Evolutionary conservation across 2,329 filamentous ascomycete species (phyloP), one percentile per base, ranked within the genome.

Genomic region (Calonectria pteridis): DNA sequence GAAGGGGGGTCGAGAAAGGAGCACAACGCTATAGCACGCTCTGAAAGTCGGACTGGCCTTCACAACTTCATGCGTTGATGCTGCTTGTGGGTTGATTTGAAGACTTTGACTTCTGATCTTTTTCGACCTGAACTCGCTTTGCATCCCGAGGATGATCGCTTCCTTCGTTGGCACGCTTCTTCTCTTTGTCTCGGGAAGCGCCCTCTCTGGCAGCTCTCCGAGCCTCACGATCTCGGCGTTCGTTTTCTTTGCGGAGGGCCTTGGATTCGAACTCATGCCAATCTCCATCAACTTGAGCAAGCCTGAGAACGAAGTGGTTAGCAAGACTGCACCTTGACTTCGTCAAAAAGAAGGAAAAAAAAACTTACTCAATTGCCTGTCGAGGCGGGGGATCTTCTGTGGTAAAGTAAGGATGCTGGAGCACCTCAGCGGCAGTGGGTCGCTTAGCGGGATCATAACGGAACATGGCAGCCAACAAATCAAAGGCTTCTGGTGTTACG

Each of bases 241-340:
- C 95, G 79, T 95, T 96, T 84, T 98, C 96, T 78, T 97, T 97
- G 37, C 97, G 90, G 31, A 98, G 88, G 20, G 95, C 96, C 86
- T 99, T 99, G 70, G 95, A 98, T 86, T 99, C 97, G 81, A 98
- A 98, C 83, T 99, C 97, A 82, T 99, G 97, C 97, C 97, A 99
- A 80, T 99, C 97, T 28, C 97, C 97, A 79, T 97, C 92, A 35
- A 99, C 89, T 63, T 93, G 88, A 73, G 93, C 92, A 64, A 99
- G 90, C 81, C 94, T 94, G 75, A 72, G 46, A 68, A 58, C 26
- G 14, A 31, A 67, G 80, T 73, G 77, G 81, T 87, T 81, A 87
- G 83, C 53, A 75, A 35, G 40, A 29, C 16, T 51, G 35, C 26
- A 46, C 16, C 35, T 18, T 46, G 59, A 74, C 46, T 40, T 58